Percentiles rank a stretch among this genome's conserved stretches.
These are phyloP conservation scores for Aphanomyces astaci DNA, from an alignment of 352 stramenopile species.

Conservation along the genomic window DNA sequence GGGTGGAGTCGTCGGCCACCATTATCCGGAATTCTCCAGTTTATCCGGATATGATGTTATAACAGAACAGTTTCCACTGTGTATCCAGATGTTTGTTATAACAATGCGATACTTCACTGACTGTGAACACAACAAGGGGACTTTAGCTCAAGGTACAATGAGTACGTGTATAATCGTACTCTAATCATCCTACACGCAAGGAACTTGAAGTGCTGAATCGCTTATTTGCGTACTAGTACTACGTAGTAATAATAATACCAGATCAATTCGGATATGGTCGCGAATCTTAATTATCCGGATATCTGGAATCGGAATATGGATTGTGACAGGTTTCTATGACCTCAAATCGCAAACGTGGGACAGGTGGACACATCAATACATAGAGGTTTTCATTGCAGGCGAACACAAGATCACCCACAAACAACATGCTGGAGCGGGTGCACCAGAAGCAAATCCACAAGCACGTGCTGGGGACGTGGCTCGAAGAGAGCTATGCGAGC, in stretches of 20 bases:
- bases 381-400: neutral
- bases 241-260: too few species aligned
- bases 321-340: neutral
- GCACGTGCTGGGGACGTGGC: conserved; percentile 7
- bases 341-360: neutral
- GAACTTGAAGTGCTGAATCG: too few species aligned
- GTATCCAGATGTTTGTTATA: too few species aligned
- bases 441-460: conserved; percentile 9
- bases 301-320: neutral
- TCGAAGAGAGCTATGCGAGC: conserved; percentile 7
- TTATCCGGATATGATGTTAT: neutral
- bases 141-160: too few species aligned
- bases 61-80: too few species aligned
- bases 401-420: conserved; percentile 2
- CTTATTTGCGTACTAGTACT: too few species aligned
- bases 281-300: neutral
- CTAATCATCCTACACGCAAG: too few species aligned
- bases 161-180: too few species aligned
- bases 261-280: too few species aligned
- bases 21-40: neutral
- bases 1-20: neutral
- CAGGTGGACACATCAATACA: neutral
- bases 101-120: too few species aligned
- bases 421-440: neutral
- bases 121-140: too few species aligned